These are phyloP conservation scores for Podospora tetraspora DNA, from an alignment of 495 filamentous ascomycete species.

Conservation along the genomic window DNA sequence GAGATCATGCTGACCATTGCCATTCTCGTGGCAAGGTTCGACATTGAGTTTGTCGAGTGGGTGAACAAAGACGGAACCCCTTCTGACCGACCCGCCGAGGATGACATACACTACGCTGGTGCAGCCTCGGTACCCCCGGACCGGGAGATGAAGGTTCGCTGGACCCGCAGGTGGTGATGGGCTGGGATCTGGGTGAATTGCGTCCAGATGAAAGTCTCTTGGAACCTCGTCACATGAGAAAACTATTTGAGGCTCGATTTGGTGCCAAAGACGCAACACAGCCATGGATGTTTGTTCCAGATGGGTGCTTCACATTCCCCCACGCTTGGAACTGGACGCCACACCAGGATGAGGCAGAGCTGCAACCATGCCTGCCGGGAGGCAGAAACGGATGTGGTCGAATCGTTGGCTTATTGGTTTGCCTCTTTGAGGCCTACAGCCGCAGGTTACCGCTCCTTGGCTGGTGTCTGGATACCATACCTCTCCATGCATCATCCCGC, in stretches of 20 bases:
- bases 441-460: background rate
- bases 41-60: constrained; percentile 5
- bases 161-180: background rate
- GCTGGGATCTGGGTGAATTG: background rate
- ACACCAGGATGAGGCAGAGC: background rate
- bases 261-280: background rate
- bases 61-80: background rate
- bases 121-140: background rate
- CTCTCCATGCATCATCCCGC: background rate
- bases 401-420: background rate
- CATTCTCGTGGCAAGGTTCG: constrained; percentile 1
- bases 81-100: background rate
- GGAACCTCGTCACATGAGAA: background rate
- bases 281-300: background rate
- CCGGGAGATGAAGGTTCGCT: background rate
- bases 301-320: background rate
- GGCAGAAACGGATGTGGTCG: background rate
- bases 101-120: background rate
- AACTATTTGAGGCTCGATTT: background rate
- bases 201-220: background rate
- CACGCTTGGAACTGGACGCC: background rate
- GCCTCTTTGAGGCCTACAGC: background rate
- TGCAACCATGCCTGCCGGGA: background rate
- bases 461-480: background rate
- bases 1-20: constrained; percentile 4